These are phyloP conservation scores for Penicillium verhagenii DNA, from an alignment of 495 filamentous ascomycete genomes.

Conservation along the genomic window DNA sequence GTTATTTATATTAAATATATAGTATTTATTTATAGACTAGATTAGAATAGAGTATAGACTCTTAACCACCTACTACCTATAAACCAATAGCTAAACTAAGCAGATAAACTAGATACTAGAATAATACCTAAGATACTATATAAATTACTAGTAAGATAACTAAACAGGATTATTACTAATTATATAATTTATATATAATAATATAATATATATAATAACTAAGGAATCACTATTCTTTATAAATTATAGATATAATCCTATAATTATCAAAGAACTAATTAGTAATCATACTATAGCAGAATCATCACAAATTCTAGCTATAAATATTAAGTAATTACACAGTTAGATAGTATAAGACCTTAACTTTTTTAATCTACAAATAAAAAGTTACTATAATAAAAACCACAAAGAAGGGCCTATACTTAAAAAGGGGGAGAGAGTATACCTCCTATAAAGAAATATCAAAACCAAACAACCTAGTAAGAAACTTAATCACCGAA, in stretches of 20 bases:
- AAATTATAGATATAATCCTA: too few relatives aligned
- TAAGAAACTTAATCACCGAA: constrained; percentile 29
- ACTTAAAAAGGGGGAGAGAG: constrained; percentile 26
- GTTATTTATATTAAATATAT: constrained; percentile 2
- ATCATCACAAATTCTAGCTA: not conserved
- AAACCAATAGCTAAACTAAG: constrained; percentile 6
- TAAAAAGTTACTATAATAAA: too few relatives aligned
- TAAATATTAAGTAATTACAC: constrained; percentile 11
- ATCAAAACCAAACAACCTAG: too few relatives aligned
- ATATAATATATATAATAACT: not conserved
- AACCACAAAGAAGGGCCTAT: constrained; percentile 15
- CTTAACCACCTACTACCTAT: not conserved
- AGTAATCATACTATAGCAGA: too few relatives aligned
- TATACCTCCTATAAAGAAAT: constrained; percentile 22
- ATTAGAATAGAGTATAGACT: not conserved
- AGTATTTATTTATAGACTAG: not conserved
- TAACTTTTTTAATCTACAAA: too few relatives aligned
- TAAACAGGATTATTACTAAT: constrained; percentile 3
- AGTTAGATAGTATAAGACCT: constrained; percentile 17
- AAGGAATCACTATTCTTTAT: constrained; percentile 3
- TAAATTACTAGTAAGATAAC: constrained; percentile 9
- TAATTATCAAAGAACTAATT: too few relatives aligned
- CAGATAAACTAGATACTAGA: constrained; percentile 3
- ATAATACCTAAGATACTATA: constrained; percentile 5
- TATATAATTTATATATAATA: constrained; percentile 11